Conservation (phyloP, 1,284 basidiomycete species). For the Takashimella tepidaria region DNA sequence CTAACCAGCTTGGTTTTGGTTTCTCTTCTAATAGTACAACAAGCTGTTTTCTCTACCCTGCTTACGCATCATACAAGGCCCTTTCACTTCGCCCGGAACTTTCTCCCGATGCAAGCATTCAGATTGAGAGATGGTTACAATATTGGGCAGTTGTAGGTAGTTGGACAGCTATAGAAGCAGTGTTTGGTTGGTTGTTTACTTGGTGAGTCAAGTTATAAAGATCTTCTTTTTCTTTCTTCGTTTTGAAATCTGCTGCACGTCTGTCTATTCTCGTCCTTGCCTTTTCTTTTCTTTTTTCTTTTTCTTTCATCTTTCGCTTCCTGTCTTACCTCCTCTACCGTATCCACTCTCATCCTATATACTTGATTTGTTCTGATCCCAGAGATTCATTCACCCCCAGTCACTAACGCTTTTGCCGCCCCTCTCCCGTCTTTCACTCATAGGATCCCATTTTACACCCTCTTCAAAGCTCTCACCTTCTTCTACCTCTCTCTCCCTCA, state of each 20-base stretch:
- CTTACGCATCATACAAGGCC: constrained; percentile 49
- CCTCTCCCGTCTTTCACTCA: too few species aligned
- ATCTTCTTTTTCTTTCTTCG: too few species aligned
- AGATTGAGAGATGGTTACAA: constrained; percentile 46
- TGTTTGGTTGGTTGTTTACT: constrained; percentile 62
- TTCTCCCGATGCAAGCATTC: constrained; percentile 54
- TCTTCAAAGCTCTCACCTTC: constrained; percentile 63
- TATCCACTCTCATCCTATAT: too few species aligned
- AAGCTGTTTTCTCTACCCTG: constrained; percentile 47
- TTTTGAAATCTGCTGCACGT: too few species aligned
- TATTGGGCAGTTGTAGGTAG: constrained; percentile 57
- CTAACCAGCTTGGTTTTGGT: neutral
- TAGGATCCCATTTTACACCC: constrained; percentile 79
- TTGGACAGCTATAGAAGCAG: constrained; percentile 64
- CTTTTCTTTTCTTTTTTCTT: too few species aligned
- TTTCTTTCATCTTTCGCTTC: too few species aligned
- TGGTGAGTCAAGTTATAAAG: constrained; percentile 57
- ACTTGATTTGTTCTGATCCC: too few species aligned
- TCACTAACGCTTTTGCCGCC: too few species aligned
- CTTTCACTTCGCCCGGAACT: constrained; percentile 57
- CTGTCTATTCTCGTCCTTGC: too few species aligned
- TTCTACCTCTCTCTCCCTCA: constrained; percentile 69
- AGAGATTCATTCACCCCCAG: too few species aligned
- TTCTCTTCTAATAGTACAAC: constrained; percentile 27
- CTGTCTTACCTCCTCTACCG: too few species aligned